Base-by-base conservation (phyloP, 2,329 filamentous ascomycete genomes). In the Ceratocystis papillata region DNA sequence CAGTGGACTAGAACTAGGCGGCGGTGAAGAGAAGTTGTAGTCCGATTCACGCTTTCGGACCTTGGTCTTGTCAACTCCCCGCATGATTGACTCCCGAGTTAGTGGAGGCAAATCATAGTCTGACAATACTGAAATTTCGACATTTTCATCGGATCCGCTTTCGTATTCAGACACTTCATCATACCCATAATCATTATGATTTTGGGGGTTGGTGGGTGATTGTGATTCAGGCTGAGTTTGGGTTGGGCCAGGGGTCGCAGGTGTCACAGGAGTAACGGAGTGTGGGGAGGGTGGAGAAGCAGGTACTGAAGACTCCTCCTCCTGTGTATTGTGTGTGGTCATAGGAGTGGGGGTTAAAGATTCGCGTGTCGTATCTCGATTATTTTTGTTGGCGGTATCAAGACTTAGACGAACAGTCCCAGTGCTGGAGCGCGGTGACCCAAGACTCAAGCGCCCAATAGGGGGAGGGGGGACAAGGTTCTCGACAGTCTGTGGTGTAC, bases 11-110 rank as follows among this genome's bases (percentile, higher is more conserved):
- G 83, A 84, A 68, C 80, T 81, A 1, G 81, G 78, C n/a, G 78
- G 76, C 1, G 84, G 83, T 1, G 85, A 85, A 2, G 83, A 85
- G 71, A 87, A 84, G 70, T 82, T 82, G 69, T 83, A 86, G 67
- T 86, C 83, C 3, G 86, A 83, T 65, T 85, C 80, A 67, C 79
- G 76, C 22, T 85, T 82, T 57, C 82, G 79, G 61, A 75, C 70
- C 68, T 79, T 76, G 70, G 80, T 81, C 60, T 81, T 89, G 73
- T 94, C 90, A 65, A 96, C 87, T 69, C 93, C 90, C 64, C 89
- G 87, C 71, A 97, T 79, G 70, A 97, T 97, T 0, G 92, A 96
- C 74, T 97, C 94, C 46, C 93, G 85, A 7, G 93, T 96, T 72
- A 97, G 96, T 10, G 88, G 81, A 20, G 86, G 89, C 15, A 87